A percentile compares a stretch with the other conserved stretches of the same genome.
phyloP scores from a whole-genome alignment of 768 basidiomycete genomes.

The Boletus rubroflammeus region DNA sequence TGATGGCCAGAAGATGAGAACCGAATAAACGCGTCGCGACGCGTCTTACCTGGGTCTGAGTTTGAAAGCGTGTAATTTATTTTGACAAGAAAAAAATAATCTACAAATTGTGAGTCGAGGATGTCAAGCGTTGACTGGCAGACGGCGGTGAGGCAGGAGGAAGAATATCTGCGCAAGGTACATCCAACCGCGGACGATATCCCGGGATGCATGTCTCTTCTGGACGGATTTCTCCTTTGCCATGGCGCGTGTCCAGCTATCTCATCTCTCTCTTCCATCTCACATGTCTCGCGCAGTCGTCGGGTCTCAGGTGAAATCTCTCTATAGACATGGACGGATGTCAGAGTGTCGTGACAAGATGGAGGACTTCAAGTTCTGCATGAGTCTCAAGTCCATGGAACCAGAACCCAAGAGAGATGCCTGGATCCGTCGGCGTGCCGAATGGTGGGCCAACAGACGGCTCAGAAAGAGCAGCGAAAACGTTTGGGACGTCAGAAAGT shows the following conservation, averaged over 20 bases:
- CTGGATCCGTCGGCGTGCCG: conserved; percentile 84
- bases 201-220: conserved; percentile 74
- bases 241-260: conserved; percentile 43
- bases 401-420: conserved; percentile 74
- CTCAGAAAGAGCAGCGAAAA: conserved; percentile 85
- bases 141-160: conserved; percentile 63
- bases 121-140: conserved; percentile 45
- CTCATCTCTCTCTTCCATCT: conserved; percentile 2
- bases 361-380: conserved; percentile 94
- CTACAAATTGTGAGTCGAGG: conserved; percentile 18
- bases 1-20: conserved; percentile 16
- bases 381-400: conserved; percentile 74
- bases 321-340: conserved; percentile 83
- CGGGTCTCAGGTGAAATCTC: conserved; percentile 72
- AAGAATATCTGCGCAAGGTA: conserved; percentile 54
- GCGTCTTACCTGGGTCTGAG: conserved; percentile 38
- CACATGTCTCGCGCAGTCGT: conserved; percentile 48
- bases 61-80: conserved; percentile 38
- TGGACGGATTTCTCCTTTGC: conserved; percentile 71
- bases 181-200: conserved; percentile 78
- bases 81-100: conserved; percentile 3
- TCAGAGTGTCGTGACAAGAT: conserved; percentile 71
- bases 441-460: conserved; percentile 89
- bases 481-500: conserved; percentile 89
- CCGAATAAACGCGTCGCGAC: conserved; percentile 44